Percentiles rank a stretch among this genome's conserved stretches.
phyloP scores from a whole-genome alignment of 2,329 filamentous ascomycete species.

The Xylogone sp. region DNA sequence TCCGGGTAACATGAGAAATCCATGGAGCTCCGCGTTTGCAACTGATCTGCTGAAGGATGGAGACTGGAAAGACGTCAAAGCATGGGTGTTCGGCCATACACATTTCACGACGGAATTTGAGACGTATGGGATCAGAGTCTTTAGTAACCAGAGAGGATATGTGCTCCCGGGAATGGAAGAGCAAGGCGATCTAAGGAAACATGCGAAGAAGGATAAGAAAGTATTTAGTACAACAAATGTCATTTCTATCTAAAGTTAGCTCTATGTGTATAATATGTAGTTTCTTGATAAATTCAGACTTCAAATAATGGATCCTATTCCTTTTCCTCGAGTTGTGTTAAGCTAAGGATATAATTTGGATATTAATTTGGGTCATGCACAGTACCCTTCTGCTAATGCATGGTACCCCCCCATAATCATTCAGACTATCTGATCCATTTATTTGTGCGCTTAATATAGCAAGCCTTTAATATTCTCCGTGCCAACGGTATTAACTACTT shows the following conservation, averaged over 20 bases:
- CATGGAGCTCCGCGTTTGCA: slow-evolving; percentile 47
- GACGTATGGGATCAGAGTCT: slow-evolving; percentile 28
- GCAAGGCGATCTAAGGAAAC: slow-evolving; percentile 1
- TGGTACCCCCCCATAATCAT: no score
- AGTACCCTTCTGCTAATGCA: no score
- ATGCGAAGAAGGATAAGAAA: background rate
- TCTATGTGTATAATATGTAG: background rate
- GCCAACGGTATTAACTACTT: no score
- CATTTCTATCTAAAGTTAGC: background rate
- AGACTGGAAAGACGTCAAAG: slow-evolving; percentile 25
- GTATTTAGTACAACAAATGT: background rate
- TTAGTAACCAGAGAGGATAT: slow-evolving; percentile 42
- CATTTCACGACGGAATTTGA: slow-evolving; percentile 39
- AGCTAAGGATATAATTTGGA: no score
- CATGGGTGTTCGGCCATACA: slow-evolving; percentile 43
- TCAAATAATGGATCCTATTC: no score
- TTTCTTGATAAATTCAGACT: background rate
- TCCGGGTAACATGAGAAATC: slow-evolving; percentile 43
- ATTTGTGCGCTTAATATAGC: no score
- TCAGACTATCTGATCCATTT: no score
- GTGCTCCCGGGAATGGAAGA: slow-evolving; percentile 20
- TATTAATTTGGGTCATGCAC: no score
- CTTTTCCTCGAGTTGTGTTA: no score
- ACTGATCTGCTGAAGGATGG: slow-evolving; percentile 40
- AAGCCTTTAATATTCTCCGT: no score